Evolutionary conservation across 1,284 basidiomycete genomes (phyloP).

Genomic region (Cutaneotrichosporon arboriforme): DNA sequence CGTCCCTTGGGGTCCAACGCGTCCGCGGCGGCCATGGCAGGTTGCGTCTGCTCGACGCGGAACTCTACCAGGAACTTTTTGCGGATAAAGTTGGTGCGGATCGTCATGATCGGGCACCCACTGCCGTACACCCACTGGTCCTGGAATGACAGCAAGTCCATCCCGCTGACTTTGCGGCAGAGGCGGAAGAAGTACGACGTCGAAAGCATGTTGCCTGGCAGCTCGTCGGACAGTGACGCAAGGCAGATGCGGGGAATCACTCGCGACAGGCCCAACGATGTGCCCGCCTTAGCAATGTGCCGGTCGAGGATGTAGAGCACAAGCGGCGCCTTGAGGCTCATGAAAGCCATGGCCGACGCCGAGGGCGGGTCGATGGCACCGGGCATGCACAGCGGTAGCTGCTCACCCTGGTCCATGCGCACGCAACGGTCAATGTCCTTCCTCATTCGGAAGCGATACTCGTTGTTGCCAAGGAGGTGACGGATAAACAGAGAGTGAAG

Average conservation of each 20-base stretch:
- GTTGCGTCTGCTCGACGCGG: constrained; percentile 80
- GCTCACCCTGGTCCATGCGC: constrained; percentile 77
- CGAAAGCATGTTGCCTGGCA: constrained; percentile 76
- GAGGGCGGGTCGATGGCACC: constrained; percentile 76
- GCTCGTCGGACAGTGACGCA: constrained; percentile 86
- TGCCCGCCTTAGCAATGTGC: constrained; percentile 87
- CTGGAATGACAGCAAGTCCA: constrained; percentile 82
- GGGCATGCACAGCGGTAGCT: constrained; percentile 91
- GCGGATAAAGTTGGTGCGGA: constrained; percentile 87
- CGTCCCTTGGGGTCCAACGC: constrained; percentile 17
- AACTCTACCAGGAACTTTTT: constrained; percentile 99
- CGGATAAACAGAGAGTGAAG: constrained; percentile 84
- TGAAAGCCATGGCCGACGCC: constrained; percentile 67
- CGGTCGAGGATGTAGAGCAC: constrained; percentile 94
- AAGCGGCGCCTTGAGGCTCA: constrained; percentile 91
- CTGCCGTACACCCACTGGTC: constrained; percentile 99
- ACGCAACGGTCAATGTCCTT: constrained; percentile 95
- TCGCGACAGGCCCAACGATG: constrained; percentile 86
- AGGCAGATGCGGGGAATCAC: constrained; percentile 94
- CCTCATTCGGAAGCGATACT: constrained; percentile 91
- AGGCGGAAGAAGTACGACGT: constrained; percentile 86
- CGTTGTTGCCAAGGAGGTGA: constrained; percentile 89
- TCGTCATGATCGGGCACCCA: constrained; percentile 86
- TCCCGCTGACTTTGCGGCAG: constrained; percentile 87
- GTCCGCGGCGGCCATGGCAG: constrained; percentile 53